A percentile compares a stretch with the other conserved stretches of the same genome.
Conservation (phyloP, 2,329 filamentous ascomycete genomes). For the Hymenotorrendiella dingleyae region DNA sequence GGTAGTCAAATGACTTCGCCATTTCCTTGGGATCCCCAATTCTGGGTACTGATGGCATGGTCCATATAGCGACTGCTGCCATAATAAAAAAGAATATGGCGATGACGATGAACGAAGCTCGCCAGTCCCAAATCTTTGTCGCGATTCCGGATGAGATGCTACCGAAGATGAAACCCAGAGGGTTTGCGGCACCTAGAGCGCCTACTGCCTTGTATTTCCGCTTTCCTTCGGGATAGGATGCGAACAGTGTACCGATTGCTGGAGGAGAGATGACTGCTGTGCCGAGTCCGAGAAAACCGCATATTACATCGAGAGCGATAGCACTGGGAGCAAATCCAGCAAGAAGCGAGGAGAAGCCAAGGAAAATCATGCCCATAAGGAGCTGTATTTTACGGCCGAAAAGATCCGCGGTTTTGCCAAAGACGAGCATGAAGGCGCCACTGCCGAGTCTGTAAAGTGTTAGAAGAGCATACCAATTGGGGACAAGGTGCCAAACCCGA, state of each 20-base stretch:
- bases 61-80: conserved; percentile 51
- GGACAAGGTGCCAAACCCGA: conserved; percentile 36
- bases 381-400: conserved; percentile 59
- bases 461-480: not conserved
- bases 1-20: conserved; percentile 21
- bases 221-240: conserved; percentile 55
- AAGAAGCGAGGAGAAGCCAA: conserved; percentile 49
- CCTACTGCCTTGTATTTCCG: conserved; percentile 58
- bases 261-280: conserved; percentile 59
- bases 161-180: conserved; percentile 36
- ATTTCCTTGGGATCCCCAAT: conserved; percentile 5
- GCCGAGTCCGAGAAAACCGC: conserved; percentile 58
- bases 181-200: conserved; percentile 45
- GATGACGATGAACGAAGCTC: conserved; percentile 55
- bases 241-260: conserved; percentile 58
- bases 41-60: conserved; percentile 52
- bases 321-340: conserved; percentile 54
- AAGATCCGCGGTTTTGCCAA: conserved; percentile 59
- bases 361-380: conserved; percentile 52
- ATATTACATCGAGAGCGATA: conserved; percentile 56
- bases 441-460: conserved; percentile 45
- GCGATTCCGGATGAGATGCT: conserved; percentile 57
- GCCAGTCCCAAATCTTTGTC: conserved; percentile 56
- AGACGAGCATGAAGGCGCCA: conserved; percentile 60
- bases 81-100: conserved; percentile 58